phyloP scores from a whole-genome alignment of 2,329 filamentous ascomycete genomes.

The Aspergillus tamarii region DNA sequence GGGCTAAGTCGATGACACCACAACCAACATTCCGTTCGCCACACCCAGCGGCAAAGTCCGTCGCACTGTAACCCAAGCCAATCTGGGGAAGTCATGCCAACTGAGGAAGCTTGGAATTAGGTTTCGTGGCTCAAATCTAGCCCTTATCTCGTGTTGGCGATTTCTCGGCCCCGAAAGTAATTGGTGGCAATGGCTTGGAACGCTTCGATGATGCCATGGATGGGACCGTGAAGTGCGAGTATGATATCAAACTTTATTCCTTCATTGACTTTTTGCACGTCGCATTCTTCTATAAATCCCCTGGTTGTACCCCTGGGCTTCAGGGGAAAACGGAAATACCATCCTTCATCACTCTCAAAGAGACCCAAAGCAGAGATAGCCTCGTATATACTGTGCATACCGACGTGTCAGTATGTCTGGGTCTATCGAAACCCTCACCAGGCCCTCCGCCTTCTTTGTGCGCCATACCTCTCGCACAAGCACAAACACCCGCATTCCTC shows the following conservation, averaged over 20 bases:
- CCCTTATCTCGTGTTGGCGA: not conserved
- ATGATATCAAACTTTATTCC: not conserved
- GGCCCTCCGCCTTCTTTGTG: constrained; percentile 7
- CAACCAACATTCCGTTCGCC: not conserved
- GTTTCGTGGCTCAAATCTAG: not conserved
- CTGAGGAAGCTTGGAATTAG: not conserved
- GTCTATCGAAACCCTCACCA: constrained; percentile 8
- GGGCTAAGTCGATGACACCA: constrained; percentile 16
- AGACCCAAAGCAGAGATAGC: not conserved
- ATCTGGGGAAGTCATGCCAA: not conserved
- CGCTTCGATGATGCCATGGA: not conserved
- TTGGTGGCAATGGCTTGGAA: not conserved
- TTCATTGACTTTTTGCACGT: not conserved
- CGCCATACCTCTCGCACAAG: constrained; percentile 17
- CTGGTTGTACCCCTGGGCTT: constrained; percentile 2
- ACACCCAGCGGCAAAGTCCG: not conserved
- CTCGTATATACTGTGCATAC: not conserved
- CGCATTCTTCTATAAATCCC: not conserved
- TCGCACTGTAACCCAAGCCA: not conserved
- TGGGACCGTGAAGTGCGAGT: not conserved
- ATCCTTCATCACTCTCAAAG: not conserved
- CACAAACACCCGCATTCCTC: constrained; percentile 21
- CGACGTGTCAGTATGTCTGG: constrained; percentile 7
- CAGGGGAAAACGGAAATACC: not conserved
- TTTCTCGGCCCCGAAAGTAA: not conserved